phyloP scores from a whole-genome alignment of 2,329 filamentous ascomycete genomes.

The Dendrostoma leiphaemia region DNA sequence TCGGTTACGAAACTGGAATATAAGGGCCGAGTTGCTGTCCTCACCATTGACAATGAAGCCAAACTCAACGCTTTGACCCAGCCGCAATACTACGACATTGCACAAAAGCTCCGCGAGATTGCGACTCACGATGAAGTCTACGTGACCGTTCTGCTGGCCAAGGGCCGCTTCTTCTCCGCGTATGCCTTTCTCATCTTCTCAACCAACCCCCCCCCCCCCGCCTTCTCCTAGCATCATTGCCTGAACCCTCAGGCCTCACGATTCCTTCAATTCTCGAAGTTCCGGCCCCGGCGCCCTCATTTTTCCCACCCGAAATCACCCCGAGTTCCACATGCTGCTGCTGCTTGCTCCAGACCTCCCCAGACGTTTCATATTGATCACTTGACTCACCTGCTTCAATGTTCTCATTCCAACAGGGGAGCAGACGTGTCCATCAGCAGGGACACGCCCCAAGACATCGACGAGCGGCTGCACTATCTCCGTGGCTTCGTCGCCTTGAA shows the following conservation, averaged over 20 bases:
- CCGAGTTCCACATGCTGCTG: no score
- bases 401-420: conserved; percentile 56
- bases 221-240: background rate
- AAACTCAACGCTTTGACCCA: conserved; percentile 83
- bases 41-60: conserved; percentile 80
- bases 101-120: conserved; percentile 71
- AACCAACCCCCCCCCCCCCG: background rate
- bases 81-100: conserved; percentile 74
- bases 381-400: conserved; percentile 14
- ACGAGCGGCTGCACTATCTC: conserved; percentile 56
- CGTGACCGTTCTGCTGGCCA: conserved; percentile 81
- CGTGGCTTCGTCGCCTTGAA: conserved; percentile 78
- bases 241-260: background rate
- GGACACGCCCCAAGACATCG: conserved; percentile 36
- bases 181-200: conserved; percentile 39
- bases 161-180: conserved; percentile 86
- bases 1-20: conserved; percentile 58
- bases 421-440: conserved; percentile 69
- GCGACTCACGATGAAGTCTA: conserved; percentile 76
- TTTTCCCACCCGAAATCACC: background rate
- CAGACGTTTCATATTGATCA: conserved; percentile 1
- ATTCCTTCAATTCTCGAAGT: background rate
- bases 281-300: background rate
- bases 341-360: background rate
- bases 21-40: conserved; percentile 70